phyloP scores from a whole-genome alignment of 352 stramenopile species.

The Globisporangium cystogenes region DNA sequence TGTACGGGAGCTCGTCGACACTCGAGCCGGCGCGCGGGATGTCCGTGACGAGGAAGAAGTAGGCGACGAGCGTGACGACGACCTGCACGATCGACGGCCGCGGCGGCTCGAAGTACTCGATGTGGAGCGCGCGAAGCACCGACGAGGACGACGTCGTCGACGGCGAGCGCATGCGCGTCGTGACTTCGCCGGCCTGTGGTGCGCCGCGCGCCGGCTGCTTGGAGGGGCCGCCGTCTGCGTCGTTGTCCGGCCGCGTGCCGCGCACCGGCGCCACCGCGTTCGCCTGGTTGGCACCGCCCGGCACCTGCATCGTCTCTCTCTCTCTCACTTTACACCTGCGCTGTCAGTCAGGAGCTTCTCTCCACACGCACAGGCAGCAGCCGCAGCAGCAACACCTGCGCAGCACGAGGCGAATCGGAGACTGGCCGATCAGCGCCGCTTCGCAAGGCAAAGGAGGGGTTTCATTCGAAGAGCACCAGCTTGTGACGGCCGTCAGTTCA shows the following conservation, averaged over 20 bases:
- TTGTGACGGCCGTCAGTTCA: constrained; percentile 1
- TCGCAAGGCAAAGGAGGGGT: too few relatives aligned
- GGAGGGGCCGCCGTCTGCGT: background rate
- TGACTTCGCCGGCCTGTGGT: background rate
- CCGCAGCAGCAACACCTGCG: too few relatives aligned
- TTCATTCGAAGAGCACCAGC: too few relatives aligned
- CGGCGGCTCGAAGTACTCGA: constrained; percentile 17
- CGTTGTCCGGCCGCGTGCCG: background rate
- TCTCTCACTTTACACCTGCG: too few relatives aligned
- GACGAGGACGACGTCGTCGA: constrained; percentile 6
- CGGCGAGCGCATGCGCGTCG: background rate
- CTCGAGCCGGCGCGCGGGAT: constrained; percentile 29
- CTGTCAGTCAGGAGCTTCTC: too few relatives aligned
- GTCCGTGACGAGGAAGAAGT: constrained; percentile 40
- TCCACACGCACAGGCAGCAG: too few relatives aligned
- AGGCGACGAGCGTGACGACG: constrained; percentile 29
- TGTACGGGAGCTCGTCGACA: constrained; percentile 31
- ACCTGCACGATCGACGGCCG: constrained; percentile 20
- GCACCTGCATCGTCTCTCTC: constrained; percentile 1
- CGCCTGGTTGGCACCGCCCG: background rate
- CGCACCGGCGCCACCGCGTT: constrained; percentile 8
- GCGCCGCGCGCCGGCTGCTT: background rate
- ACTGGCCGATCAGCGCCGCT: too few relatives aligned
- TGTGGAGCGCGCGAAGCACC: constrained; percentile 11
- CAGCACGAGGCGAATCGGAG: too few relatives aligned